Evolutionary conservation across 768 basidiomycete genomes (phyloP), one percentile per base, ranked within the genome.

Genomic region (Trametes cinnabarina): DNA sequence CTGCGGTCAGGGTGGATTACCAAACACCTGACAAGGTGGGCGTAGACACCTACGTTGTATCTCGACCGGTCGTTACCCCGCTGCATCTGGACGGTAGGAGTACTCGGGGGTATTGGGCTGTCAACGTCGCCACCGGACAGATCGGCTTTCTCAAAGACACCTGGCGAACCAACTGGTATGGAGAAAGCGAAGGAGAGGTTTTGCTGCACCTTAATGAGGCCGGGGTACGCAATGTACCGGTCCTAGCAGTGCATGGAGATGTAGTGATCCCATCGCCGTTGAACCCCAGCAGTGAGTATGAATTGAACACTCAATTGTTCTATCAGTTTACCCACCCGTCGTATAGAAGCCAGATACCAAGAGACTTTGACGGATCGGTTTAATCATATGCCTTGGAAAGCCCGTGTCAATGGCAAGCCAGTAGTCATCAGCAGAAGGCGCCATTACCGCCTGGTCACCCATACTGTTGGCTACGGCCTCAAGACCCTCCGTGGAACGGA

Each of bases 61-160:
- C 59, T 12, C 47, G 52, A 22, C 47, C 59, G 0, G 47, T 60
- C 5, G 42, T 60, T 0, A 37, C 53, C 3, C 59, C 59, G 2
- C 30, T 44, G 10, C 25, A 20, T 3, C 23, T 60, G 17, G 30
- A 12, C n/a, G 48, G 59, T 3, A 52, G 59, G 7, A 40, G 32
- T 9, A 60, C 59, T 22, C 25, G 47, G 4, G 59, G 59, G 5
- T 55, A 55, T 22, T 60, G 59, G 59, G 59, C 59, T 7, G 53
- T 60, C 12, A 20, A 50, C 11, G 37, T 8, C 9, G 22, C 12
- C 22, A 35, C 52, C 0, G 32, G 30, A 7, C 43, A 17, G 2
- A 15, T 60, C 15, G 53, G 28, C 0, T 60, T 60, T 48, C 25
- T 60, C 8, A 60, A 60, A 35, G 59, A 60, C 19, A 55, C 53